Evolutionary conservation across 2,329 filamentous ascomycete genomes (phyloP), one percentile per base, ranked within the genome.

Genomic region (Ophiostoma angusticollis): DNA sequence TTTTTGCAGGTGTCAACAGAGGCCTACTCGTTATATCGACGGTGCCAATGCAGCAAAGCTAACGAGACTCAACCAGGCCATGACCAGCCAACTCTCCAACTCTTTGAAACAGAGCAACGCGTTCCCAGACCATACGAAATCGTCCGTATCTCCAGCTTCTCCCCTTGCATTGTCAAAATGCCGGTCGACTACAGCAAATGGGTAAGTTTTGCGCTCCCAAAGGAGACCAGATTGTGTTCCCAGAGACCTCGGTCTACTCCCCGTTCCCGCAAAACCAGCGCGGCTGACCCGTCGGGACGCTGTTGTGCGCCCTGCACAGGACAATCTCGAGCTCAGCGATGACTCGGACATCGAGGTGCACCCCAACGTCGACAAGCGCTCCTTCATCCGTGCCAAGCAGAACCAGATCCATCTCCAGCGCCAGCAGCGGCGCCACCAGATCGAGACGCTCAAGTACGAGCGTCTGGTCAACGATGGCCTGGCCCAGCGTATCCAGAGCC

Each of bases 281-380:
- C n/a, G 16, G 11, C 31, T 18, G 14, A 30, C 14, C 18, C 27
- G 9, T 13, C 23, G 13, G 7, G 8, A n/a, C n/a, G 25, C 19
- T 21, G 11, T 16, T 27, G n/a, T 17, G 9, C n/a, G 7, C 23
- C 25, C 25, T n/a, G 32, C n/a, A 38, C 44, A 84, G 79, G 83
- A 96, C 58, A 80, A 82, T 43, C 74, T 98, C 55, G 91, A 98
- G 76, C 78, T 98, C 56, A 94, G 85, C 54, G 91, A 98, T 62
- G 91, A 98, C 63, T 95, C 86, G 37, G 91, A 98, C 55, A 80
- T 98, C 52, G 91, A 98, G 64, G 91, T 96, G 37, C 91, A 98
- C 61, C 91, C 91, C 44, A 98, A 98, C 58, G 91, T 98, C 58
- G 91, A 98, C 66, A 98, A 98, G 62, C 77, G 81, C 37, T 96